Percentiles rank a stretch among this genome's conserved stretches.
Conservation (phyloP, 179 eudicot genomes). For the Amaranthus tricolor region DNA sequence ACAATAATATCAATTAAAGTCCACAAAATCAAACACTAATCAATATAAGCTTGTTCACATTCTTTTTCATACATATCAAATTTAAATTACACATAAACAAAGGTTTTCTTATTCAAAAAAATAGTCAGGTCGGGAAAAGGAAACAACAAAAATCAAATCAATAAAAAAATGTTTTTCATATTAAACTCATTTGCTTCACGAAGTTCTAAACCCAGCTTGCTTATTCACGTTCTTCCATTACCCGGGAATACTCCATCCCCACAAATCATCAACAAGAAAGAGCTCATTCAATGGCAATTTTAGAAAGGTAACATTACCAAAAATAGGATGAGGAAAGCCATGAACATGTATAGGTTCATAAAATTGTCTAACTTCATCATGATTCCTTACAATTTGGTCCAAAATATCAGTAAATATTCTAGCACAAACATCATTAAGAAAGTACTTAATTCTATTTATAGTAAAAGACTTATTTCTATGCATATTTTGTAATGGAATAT, state of each 20-base stretch:
- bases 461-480: conserved; percentile 15
- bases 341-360: conserved; percentile 7
- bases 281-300: conserved; percentile 15
- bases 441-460: conserved; percentile 21
- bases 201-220: too few species aligned
- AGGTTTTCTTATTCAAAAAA: too few species aligned
- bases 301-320: conserved; percentile 17
- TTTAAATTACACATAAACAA: too few species aligned
- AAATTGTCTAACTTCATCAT: background rate
- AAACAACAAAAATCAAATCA: too few species aligned
- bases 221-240: background rate
- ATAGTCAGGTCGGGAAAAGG: too few species aligned
- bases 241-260: conserved; percentile 20
- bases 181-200: too few species aligned
- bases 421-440: conserved; percentile 18
- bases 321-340: conserved; percentile 30
- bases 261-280: conserved; percentile 8
- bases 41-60: too few species aligned
- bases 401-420: conserved; percentile 26
- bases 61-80: too few species aligned
- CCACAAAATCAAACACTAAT: too few species aligned
- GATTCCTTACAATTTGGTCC: background rate
- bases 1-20: too few species aligned
- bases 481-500: conserved; percentile 22
- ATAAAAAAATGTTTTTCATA: too few species aligned